Percentiles rank a stretch among this genome's conserved stretches.
These are phyloP conservation scores for Picochlorum sp. DNA, from an alignment of 139 green algal genomes.

Conservation along the genomic window DNA sequence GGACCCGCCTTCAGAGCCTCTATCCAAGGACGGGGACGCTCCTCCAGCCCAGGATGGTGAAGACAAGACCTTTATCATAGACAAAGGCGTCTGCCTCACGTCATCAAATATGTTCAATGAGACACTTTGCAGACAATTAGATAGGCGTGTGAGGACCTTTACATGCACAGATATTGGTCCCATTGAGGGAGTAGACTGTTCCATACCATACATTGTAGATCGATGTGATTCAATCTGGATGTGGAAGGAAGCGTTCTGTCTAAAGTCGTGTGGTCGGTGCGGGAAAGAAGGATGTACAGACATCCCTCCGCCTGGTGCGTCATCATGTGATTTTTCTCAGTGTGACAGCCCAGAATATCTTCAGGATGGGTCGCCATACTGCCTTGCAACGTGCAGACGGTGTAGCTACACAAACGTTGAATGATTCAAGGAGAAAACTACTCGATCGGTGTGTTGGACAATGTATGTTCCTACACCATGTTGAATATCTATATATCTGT, in stretches of 20 bases:
- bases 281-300: slow-evolving; percentile 12
- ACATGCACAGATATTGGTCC: slow-evolving; percentile 25
- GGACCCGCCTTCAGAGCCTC: too few species aligned
- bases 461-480: too few species aligned
- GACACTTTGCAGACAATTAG: too few species aligned
- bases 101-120: too few species aligned
- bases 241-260: slow-evolving; percentile 15
- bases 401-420: slow-evolving; percentile 3
- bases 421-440: background rate
- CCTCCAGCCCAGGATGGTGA: too few species aligned
- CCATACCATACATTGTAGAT: slow-evolving; percentile 15
- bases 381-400: slow-evolving; percentile 19
- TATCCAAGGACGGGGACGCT: too few species aligned
- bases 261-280: slow-evolving; percentile 22
- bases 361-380: slow-evolving; percentile 2
- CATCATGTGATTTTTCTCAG: background rate
- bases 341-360: background rate
- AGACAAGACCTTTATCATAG: too few species aligned
- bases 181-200: slow-evolving; percentile 8
- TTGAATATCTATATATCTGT: too few species aligned
- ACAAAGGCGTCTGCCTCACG: too few species aligned
- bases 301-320: background rate
- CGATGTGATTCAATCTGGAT: slow-evolving; percentile 27
- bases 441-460: too few species aligned
- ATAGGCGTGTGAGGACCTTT: background rate